Evolutionary conservation across 2,329 filamentous ascomycete genomes (phyloP).

Genomic region (Westerdykella aurantiaca): DNA sequence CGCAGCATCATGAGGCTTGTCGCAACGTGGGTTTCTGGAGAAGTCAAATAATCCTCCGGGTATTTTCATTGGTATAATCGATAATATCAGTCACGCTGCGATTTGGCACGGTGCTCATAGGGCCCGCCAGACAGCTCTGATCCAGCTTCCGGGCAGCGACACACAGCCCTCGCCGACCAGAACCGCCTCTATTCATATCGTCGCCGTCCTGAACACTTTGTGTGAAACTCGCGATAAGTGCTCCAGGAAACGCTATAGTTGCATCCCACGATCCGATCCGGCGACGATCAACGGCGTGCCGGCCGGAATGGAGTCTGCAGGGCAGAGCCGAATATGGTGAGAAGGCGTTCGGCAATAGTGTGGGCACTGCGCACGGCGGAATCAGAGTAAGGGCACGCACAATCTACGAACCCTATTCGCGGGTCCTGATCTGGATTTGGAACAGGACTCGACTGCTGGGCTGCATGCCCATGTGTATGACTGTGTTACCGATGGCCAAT

Average conservation of each 20-base stretch:
- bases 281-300: conserved; percentile 22
- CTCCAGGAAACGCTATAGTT: conserved; percentile 5
- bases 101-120: no score
- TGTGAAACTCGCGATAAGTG: conserved; percentile 20
- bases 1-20: no score
- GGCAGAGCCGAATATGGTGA: conserved; percentile 4
- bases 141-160: no score
- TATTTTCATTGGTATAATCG: no score
- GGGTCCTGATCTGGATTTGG: conserved; percentile 12
- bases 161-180: no score
- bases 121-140: no score
- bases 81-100: no score
- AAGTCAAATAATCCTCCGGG: no score
- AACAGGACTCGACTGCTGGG: conserved; percentile 21
- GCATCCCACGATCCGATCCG: conserved; percentile 5
- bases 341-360: background rate
- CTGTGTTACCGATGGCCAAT: background rate
- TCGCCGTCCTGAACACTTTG: conserved; percentile 8
- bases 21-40: no score
- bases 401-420: conserved; percentile 19
- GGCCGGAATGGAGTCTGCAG: conserved; percentile 13
- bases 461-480: conserved; percentile 19
- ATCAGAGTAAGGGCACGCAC: conserved; percentile 10
- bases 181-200: conserved; percentile 1
- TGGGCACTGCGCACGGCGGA: conserved; percentile 1